Conservation (phyloP, 805 yeast species). For the Grigorovia humatica region DNA sequence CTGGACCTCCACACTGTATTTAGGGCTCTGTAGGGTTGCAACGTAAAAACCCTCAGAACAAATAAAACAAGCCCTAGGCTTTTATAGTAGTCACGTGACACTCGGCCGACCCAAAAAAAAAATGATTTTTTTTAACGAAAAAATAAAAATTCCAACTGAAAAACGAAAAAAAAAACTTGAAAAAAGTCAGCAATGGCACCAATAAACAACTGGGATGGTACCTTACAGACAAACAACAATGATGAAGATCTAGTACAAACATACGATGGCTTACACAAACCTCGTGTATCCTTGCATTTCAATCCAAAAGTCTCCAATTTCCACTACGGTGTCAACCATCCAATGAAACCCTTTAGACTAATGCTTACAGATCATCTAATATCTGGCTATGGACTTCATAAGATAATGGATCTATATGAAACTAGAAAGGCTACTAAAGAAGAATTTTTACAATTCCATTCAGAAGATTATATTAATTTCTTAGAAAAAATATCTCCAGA, state of each 20-base stretch:
- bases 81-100: too few relatives aligned
- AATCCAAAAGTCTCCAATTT: slow-evolving; percentile 71
- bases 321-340: slow-evolving; percentile 89
- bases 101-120: too few relatives aligned
- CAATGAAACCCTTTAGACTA: slow-evolving; percentile 95
- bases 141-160: too few relatives aligned
- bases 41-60: too few relatives aligned
- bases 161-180: too few relatives aligned
- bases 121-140: too few relatives aligned
- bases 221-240: neutral
- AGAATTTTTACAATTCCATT: slow-evolving; percentile 74
- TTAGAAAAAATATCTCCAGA: slow-evolving; percentile 70
- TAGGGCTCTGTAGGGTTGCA: too few relatives aligned
- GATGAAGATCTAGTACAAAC: neutral
- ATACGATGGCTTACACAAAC: slow-evolving; percentile 31
- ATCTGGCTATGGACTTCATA: slow-evolving; percentile 72
- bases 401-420: slow-evolving; percentile 79
- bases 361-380: slow-evolving; percentile 91
- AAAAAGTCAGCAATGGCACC: neutral
- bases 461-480: slow-evolving; percentile 77
- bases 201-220: neutral
- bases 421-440: slow-evolving; percentile 76
- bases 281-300: slow-evolving; percentile 77
- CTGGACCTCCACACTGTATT: too few relatives aligned
- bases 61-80: too few relatives aligned